These are phyloP conservation scores for Gentiana dahurica DNA, from an alignment of 257 asterid genomes.

Conservation along the genomic window DNA sequence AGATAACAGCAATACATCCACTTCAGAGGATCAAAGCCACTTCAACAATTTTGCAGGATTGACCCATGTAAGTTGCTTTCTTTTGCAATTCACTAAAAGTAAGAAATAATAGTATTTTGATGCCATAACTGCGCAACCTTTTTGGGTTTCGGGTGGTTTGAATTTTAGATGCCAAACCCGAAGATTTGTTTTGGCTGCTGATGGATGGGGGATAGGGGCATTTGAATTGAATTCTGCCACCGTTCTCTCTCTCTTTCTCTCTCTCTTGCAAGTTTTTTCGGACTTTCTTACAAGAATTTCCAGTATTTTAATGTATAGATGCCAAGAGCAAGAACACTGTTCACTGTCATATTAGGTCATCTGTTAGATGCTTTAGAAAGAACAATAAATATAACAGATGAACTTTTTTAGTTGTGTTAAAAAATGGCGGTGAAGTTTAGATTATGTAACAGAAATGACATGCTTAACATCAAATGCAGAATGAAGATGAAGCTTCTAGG, in stretches of 20 bases:
- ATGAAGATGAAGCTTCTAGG: constrained; percentile 48
- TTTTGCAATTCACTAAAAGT: background rate
- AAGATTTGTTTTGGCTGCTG: too few relatives aligned
- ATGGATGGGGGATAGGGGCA: too few relatives aligned
- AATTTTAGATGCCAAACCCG: too few relatives aligned
- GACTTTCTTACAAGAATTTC: too few relatives aligned
- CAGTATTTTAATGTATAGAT: too few relatives aligned
- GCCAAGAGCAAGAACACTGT: too few relatives aligned
- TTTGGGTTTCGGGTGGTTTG: too few relatives aligned
- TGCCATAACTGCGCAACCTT: too few relatives aligned
- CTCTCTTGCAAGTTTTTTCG: too few relatives aligned
- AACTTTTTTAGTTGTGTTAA: background rate
- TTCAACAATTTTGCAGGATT: constrained; percentile 30
- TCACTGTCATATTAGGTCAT: background rate
- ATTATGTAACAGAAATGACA: background rate
- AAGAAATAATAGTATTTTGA: too few relatives aligned
- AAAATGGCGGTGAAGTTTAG: background rate
- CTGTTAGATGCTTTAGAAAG: background rate
- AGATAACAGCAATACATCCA: constrained; percentile 20
- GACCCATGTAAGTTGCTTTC: constrained; percentile 32
- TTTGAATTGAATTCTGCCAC: too few relatives aligned
- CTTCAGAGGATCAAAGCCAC: constrained; percentile 25
- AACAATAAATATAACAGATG: background rate
- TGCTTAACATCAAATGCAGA: constrained; percentile 21
- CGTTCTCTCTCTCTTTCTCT: too few relatives aligned